phyloP scores from a whole-genome alignment of 2,329 filamentous ascomycete genomes.

The Coleophoma eucalyptorum region DNA sequence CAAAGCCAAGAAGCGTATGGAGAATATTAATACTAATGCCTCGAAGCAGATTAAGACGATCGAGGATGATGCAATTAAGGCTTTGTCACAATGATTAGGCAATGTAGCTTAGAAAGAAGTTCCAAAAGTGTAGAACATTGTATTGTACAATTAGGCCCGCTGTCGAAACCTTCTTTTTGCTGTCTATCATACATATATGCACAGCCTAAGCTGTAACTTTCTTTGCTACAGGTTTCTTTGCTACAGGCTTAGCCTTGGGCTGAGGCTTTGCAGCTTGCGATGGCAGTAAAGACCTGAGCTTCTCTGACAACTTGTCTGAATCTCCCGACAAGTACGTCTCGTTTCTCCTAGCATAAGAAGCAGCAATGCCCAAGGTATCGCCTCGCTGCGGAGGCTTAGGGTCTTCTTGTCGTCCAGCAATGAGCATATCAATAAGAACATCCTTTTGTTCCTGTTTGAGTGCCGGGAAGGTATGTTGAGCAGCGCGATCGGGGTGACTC shows the following conservation, averaged over 20 bases:
- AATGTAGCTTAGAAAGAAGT: too few relatives aligned
- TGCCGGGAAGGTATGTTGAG: not conserved
- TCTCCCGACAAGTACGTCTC: constrained; percentile 26
- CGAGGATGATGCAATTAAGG: too few relatives aligned
- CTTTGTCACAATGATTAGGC: too few relatives aligned
- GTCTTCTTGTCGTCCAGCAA: constrained; percentile 23
- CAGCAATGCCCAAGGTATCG: constrained; percentile 19
- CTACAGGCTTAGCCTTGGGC: not conserved
- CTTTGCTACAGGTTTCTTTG: not conserved
- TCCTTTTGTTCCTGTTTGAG: constrained; percentile 3
- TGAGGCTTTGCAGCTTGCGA: not conserved
- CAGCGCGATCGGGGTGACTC: not conserved
- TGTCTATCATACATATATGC: constrained; percentile 4
- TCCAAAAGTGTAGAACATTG: not conserved
- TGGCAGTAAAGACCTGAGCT: constrained; percentile 22
- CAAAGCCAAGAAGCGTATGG: constrained; percentile 33
- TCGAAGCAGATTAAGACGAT: too few relatives aligned
- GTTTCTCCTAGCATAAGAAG: constrained; percentile 21
- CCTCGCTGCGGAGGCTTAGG: constrained; percentile 9
- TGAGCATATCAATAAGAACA: constrained; percentile 13
- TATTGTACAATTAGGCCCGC: constrained; percentile 16
- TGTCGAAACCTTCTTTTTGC: constrained; percentile 1
- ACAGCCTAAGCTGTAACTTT: too few relatives aligned
- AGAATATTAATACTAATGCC: constrained; percentile 20
- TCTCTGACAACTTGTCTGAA: constrained; percentile 20